Conservation (phyloP, 1,139 yeast species). For the Geotrichum phurueaensis region DNA sequence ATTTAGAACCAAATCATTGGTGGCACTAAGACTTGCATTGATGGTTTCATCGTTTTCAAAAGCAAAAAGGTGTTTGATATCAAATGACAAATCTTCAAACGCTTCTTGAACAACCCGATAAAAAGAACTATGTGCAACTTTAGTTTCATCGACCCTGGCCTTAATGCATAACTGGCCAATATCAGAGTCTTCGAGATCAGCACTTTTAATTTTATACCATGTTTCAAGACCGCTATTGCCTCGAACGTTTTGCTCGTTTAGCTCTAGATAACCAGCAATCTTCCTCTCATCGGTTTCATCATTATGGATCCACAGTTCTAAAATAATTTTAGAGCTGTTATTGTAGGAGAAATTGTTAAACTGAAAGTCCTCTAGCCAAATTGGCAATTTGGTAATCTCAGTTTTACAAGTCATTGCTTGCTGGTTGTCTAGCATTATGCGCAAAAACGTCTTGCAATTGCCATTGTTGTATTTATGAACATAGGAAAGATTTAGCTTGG, state of each 20-base stretch:
- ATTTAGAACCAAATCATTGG: slow-evolving; percentile 5
- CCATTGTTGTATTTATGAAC: slow-evolving; percentile 28
- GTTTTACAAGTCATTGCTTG: slow-evolving; percentile 55
- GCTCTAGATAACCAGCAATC: slow-evolving; percentile 3
- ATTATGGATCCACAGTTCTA: neutral
- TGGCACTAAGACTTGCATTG: neutral
- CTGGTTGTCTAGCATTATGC: slow-evolving; percentile 50
- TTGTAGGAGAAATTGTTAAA: slow-evolving; percentile 35
- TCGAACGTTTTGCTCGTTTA: neutral
- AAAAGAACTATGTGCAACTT: neutral
- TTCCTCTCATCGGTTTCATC: neutral
- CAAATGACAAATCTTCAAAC: neutral
- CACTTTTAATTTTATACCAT: slow-evolving; percentile 9
- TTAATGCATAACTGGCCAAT: slow-evolving; percentile 2
- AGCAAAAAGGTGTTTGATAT: neutral
- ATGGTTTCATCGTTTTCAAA: neutral
- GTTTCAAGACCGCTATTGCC: slow-evolving; percentile 3
- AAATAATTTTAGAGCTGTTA: slow-evolving; percentile 21
- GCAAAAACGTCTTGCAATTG: slow-evolving; percentile 36
- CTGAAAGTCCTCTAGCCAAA: slow-evolving; percentile 55
- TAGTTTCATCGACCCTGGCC: neutral
- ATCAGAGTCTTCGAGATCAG: neutral
- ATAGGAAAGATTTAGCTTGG: slow-evolving; percentile 34
- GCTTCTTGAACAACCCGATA: neutral
- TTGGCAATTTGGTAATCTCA: slow-evolving; percentile 38